phyloP scores from a whole-genome alignment of 768 basidiomycete species.

The Steccherinum ochraceum region DNA sequence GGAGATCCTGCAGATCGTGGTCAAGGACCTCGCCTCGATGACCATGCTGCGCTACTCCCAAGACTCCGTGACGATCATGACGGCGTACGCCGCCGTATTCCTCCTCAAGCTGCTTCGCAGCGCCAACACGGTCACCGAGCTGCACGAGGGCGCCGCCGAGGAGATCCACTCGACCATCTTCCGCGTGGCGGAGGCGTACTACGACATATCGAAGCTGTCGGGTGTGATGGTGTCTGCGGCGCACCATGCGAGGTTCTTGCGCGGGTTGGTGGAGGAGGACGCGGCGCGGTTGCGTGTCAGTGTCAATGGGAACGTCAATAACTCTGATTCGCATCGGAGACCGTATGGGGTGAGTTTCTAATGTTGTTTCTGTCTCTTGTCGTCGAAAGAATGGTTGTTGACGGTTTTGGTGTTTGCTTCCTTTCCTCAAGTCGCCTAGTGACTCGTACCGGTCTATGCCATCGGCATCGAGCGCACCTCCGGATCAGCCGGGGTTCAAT shows the following conservation, averaged over 20 bases:
- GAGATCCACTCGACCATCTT: constrained; percentile 63
- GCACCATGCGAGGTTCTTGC: constrained; percentile 75
- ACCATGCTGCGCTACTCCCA: constrained; percentile 82
- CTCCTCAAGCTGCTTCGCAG: constrained; percentile 73
- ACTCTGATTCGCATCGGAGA: background rate
- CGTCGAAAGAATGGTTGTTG: too few species aligned
- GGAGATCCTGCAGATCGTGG: constrained; percentile 63
- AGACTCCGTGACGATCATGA: constrained; percentile 82
- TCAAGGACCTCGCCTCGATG: constrained; percentile 66
- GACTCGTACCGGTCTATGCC: background rate
- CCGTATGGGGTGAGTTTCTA: background rate
- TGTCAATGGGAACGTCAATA: too few species aligned
- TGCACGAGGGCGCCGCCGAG: constrained; percentile 53
- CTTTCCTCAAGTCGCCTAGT: background rate
- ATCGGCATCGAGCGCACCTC: background rate
- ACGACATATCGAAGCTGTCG: constrained; percentile 53
- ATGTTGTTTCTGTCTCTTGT: too few species aligned
- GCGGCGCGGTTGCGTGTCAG: constrained; percentile 31
- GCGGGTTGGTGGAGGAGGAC: constrained; percentile 60
- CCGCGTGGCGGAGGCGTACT: constrained; percentile 72
- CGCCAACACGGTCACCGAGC: constrained; percentile 47
- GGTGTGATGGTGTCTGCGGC: constrained; percentile 56
- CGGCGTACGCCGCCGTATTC: constrained; percentile 79
- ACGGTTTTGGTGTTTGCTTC: background rate
- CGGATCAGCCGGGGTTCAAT: background rate